phyloP scores from a whole-genome alignment of 2,329 filamentous ascomycete species.

The Pseudogymnoascus destructans region DNA sequence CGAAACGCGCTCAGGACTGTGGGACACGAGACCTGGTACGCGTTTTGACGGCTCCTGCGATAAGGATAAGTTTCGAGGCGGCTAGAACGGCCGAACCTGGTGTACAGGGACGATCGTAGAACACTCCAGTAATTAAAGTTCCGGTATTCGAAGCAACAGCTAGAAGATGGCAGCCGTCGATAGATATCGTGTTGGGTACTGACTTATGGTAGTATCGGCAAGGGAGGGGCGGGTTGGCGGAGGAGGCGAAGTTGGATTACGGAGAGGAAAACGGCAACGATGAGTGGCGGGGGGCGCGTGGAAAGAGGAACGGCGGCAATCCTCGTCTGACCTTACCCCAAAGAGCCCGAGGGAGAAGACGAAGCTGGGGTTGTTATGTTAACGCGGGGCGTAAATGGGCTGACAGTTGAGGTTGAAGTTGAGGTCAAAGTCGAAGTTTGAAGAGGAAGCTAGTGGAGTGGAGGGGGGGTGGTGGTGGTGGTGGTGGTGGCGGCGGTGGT shows the following conservation, averaged over 20 bases:
- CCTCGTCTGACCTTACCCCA: background rate
- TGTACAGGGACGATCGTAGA: background rate
- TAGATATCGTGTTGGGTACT: background rate
- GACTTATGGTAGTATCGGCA: background rate
- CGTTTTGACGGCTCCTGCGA: slow-evolving; percentile 1
- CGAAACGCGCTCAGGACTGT: background rate
- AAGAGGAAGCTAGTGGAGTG: background rate
- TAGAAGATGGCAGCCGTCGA: background rate
- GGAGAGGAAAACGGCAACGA: background rate
- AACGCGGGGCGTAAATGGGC: background rate
- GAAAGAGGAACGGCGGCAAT: background rate
- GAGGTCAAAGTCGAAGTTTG: background rate
- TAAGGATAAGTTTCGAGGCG: slow-evolving; percentile 4
- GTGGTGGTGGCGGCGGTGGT: slow-evolving; percentile 1
- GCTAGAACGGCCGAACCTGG: background rate
- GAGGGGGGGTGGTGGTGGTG: background rate
- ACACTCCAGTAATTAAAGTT: background rate
- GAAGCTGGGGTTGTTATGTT: background rate
- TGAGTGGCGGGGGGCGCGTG: background rate
- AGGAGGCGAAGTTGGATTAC: background rate
- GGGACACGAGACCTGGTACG: slow-evolving; percentile 4
- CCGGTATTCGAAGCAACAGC: background rate
- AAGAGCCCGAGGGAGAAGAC: background rate
- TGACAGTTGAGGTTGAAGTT: background rate
- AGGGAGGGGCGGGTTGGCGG: background rate